Percentiles rank a stretch among this genome's conserved stretches.
Conservation (phyloP, 2,329 filamentous ascomycete genomes). For the Penicillium sp. region DNA sequence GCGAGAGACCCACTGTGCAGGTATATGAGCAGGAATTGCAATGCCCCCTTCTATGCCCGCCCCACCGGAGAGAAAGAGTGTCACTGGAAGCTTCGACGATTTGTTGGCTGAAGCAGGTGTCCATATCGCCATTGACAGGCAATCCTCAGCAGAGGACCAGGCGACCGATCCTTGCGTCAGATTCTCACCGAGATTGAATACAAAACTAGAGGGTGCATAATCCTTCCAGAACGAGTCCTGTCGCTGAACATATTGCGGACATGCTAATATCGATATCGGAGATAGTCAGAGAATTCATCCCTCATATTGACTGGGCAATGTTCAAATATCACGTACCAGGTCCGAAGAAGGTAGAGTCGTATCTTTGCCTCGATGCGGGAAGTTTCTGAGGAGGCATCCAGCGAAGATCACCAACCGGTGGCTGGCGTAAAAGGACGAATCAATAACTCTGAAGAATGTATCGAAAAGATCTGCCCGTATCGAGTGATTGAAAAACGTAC, state of each 20-base stretch:
- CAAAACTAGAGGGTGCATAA: slow-evolving; percentile 16
- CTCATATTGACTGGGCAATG: background rate
- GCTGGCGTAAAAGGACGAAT: background rate
- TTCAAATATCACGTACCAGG: background rate
- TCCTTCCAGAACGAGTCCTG: slow-evolving; percentile 19
- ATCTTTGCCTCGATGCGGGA: slow-evolving; percentile 5
- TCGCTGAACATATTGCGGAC: slow-evolving; percentile 25
- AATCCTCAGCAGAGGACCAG: slow-evolving; percentile 36
- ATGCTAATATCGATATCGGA: slow-evolving; percentile 15
- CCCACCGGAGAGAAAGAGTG: slow-evolving; percentile 22
- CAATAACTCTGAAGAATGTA: background rate
- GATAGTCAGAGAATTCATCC: background rate
- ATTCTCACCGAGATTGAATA: slow-evolving; percentile 13
- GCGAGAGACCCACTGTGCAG: slow-evolving; percentile 32
- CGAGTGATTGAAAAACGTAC: background rate
- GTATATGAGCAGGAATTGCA: slow-evolving; percentile 28
- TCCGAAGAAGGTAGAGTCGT: slow-evolving; percentile 19
- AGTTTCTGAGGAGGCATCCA: slow-evolving; percentile 28
- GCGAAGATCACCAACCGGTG: slow-evolving; percentile 25
- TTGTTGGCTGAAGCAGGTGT: slow-evolving; percentile 26
- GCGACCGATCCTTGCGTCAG: slow-evolving; percentile 9
- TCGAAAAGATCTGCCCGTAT: background rate
- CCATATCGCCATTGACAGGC: slow-evolving; percentile 41
- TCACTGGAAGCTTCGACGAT: slow-evolving; percentile 16
- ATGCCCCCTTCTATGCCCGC: slow-evolving; percentile 26